Conservation (phyloP, 2,329 filamentous ascomycete species). For the Cercospora zeina region DNA sequence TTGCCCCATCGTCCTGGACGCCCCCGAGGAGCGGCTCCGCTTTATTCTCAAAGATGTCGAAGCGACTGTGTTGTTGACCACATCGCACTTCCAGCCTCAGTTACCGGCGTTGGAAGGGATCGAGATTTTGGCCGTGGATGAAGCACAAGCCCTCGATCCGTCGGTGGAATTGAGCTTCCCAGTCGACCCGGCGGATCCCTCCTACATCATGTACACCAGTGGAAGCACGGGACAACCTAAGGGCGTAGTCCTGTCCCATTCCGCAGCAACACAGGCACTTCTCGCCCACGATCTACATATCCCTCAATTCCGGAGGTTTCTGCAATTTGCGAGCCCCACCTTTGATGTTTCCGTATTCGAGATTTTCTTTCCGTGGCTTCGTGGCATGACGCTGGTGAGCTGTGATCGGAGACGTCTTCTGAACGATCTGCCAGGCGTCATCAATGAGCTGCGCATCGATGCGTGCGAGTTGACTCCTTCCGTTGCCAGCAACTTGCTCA, state of each 20-base stretch:
- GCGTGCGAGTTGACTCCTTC: constrained; percentile 88
- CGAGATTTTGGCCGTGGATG: constrained; percentile 48
- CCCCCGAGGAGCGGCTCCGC: constrained; percentile 70
- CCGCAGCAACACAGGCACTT: constrained; percentile 76
- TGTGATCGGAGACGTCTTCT: constrained; percentile 70
- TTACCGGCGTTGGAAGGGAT: constrained; percentile 43
- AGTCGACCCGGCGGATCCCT: constrained; percentile 48
- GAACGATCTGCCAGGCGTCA: constrained; percentile 68
- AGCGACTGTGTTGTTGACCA: constrained; percentile 68
- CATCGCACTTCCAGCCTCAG: constrained; percentile 47
- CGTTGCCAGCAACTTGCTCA: constrained; percentile 74
- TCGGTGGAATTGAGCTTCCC: neutral
- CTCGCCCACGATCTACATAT: constrained; percentile 78
- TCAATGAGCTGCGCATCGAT: constrained; percentile 69
- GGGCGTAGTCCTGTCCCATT: constrained; percentile 79
- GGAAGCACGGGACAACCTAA: constrained; percentile 88
- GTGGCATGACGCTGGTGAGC: constrained; percentile 71
- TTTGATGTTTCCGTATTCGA: constrained; percentile 96
- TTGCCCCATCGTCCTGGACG: constrained; percentile 78
- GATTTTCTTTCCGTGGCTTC: constrained; percentile 82
- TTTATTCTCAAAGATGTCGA: constrained; percentile 80
- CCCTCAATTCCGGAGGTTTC: constrained; percentile 72
- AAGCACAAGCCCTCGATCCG: constrained; percentile 33
- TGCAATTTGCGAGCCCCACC: constrained; percentile 88
- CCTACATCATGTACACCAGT: constrained; percentile 93